phyloP scores from a whole-genome alignment of 371 early-diverging fungal species.

The Apophysomyces sp. region DNA sequence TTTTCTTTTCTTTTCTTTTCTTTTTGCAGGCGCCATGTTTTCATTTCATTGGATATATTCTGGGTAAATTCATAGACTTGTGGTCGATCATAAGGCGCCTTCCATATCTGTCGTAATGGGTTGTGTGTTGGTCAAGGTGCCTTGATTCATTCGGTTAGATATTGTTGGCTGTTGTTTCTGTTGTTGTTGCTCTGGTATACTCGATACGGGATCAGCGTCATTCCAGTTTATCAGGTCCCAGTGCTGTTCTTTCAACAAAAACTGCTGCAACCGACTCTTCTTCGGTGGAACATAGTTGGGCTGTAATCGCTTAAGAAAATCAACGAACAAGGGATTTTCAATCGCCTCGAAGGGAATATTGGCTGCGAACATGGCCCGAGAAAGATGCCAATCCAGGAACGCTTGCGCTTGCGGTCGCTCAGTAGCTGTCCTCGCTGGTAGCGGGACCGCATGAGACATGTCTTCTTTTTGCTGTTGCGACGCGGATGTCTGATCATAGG shows the following conservation, averaged over 20 bases:
- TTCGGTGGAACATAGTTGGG: conserved; percentile 32
- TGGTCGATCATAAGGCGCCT: too few species aligned
- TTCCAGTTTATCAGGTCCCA: conserved; percentile 33
- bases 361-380: conserved; percentile 40
- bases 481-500: not conserved
- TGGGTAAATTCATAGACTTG: too few species aligned
- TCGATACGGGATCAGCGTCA: not conserved
- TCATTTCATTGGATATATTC: too few species aligned
- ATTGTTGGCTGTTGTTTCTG: not conserved
- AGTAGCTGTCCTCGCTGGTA: not conserved
- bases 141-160: conserved; percentile 4
- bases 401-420: conserved; percentile 6
- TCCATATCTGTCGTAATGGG: not conserved
- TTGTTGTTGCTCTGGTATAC: not conserved
- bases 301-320: conserved; percentile 31
- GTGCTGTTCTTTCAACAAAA: conserved; percentile 39
- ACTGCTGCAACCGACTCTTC: conserved; percentile 24
- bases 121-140: not conserved
- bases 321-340: conserved; percentile 30
- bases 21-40: too few species aligned
- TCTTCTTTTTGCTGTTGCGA: conserved; percentile 3
- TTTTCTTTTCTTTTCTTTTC: too few species aligned
- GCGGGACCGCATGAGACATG: not conserved
- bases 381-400: conserved; percentile 32
- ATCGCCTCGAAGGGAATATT: conserved; percentile 28